Conservation (phyloP, 768 basidiomycete genomes). For the Lactifluus piperatus region DNA sequence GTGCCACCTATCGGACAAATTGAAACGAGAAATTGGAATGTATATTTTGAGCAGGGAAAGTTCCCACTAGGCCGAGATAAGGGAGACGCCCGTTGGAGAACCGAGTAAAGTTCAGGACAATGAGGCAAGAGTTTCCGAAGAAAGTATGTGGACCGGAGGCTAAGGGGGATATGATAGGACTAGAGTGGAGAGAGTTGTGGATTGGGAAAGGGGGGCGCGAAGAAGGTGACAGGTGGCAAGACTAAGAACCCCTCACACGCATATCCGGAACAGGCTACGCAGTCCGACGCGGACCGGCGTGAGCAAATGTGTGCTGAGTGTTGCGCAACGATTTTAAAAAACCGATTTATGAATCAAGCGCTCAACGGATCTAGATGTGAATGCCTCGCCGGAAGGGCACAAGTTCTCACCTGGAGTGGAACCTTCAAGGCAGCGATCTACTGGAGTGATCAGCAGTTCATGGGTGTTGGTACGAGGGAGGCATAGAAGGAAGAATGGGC, state of each 20-base stretch:
- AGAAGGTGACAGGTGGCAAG: slow-evolving; percentile 4
- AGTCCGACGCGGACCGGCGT: not conserved
- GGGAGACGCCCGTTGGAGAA: slow-evolving; percentile 13
- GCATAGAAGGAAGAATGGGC: not conserved
- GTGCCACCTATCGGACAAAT: slow-evolving; percentile 14
- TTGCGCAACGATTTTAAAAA: not conserved
- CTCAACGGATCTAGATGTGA: not conserved
- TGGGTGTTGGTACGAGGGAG: slow-evolving; percentile 1
- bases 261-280: slow-evolving; percentile 1
- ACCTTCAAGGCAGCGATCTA: slow-evolving; percentile 7
- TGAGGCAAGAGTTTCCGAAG: slow-evolving; percentile 8
- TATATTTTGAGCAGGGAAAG: slow-evolving; percentile 15
- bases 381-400: slow-evolving; percentile 2
- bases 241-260: not conserved
- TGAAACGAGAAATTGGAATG: slow-evolving; percentile 8
- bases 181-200: not conserved
- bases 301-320: not conserved
- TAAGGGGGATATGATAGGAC: slow-evolving; percentile 7
- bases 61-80: slow-evolving; percentile 18
- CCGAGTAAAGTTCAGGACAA: slow-evolving; percentile 6
- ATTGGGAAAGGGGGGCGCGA: not conserved
- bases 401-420: not conserved
- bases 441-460: slow-evolving; percentile 9
- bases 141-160: not conserved
- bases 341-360: slow-evolving; percentile 4